A percentile compares a stretch with the other conserved stretches of the same genome.
These are phyloP conservation scores for Neopestalotiopsis sp. DNA, from an alignment of 2,329 filamentous ascomycete genomes.

Conservation along the genomic window DNA sequence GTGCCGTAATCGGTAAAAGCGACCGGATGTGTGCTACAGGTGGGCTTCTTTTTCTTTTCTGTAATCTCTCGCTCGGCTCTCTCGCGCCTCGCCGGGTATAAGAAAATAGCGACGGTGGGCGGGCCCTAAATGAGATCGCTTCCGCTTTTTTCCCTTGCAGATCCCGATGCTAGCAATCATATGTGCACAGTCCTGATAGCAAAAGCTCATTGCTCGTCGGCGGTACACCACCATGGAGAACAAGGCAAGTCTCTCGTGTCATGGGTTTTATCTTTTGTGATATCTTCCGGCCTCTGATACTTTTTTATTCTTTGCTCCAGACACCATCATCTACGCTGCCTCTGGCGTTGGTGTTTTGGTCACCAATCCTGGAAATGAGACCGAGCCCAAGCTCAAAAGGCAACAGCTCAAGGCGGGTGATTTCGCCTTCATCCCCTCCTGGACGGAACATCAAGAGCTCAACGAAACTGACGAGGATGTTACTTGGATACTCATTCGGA, in stretches of 20 bases:
- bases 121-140: not conserved
- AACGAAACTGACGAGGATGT: constrained; percentile 67
- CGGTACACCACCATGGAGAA: constrained; percentile 72
- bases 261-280: not conserved
- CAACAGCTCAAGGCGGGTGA: constrained; percentile 67
- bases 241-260: constrained; percentile 55
- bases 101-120: not conserved
- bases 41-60: constrained; percentile 40
- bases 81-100: constrained; percentile 14
- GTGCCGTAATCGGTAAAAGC: constrained; percentile 68
- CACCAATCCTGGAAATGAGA: constrained; percentile 59
- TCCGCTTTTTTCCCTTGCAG: not conserved
- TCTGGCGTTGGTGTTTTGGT: constrained; percentile 67
- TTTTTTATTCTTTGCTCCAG: constrained; percentile 42
- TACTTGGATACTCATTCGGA: constrained; percentile 70
- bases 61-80: not conserved
- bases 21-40: constrained; percentile 72
- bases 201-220: constrained; percentile 64
- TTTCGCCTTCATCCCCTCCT: constrained; percentile 73
- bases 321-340: constrained; percentile 72
- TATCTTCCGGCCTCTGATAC: constrained; percentile 6
- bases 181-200: constrained; percentile 63
- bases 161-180: constrained; percentile 3
- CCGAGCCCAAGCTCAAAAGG: constrained; percentile 48
- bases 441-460: constrained; percentile 72